phyloP scores from a whole-genome alignment of 2,329 filamentous ascomycete species.

The Fusarium agapanthi region DNA sequence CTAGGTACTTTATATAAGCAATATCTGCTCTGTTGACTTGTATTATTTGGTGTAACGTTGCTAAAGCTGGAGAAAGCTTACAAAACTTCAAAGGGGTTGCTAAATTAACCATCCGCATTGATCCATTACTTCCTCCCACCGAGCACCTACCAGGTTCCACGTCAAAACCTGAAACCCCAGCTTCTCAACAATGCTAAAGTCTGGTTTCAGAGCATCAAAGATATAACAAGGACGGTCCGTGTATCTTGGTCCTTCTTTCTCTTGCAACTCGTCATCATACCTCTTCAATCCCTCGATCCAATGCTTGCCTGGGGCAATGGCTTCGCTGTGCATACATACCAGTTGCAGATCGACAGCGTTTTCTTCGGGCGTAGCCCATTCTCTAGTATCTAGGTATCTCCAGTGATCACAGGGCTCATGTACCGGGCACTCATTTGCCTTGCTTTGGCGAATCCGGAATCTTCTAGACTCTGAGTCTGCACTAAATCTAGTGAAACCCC shows the following conservation, averaged over 20 bases:
- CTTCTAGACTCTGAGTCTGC: not conserved
- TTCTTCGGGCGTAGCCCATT: not conserved
- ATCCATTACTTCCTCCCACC: not conserved
- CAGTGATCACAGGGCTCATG: not conserved
- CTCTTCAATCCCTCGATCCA: not conserved
- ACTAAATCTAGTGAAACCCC: not conserved
- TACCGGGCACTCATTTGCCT: not conserved
- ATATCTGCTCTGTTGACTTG: not conserved
- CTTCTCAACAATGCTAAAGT: not conserved
- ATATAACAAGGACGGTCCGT: not conserved
- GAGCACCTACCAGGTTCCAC: not conserved
- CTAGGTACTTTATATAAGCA: rapidly evolving
- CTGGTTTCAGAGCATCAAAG: not conserved
- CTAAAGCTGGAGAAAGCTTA: not conserved
- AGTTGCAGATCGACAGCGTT: not conserved
- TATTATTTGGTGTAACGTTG: rapidly evolving
- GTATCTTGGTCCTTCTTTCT: not conserved
- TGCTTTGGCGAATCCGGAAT: not conserved
- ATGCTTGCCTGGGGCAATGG: not conserved
- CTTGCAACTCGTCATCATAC: not conserved
- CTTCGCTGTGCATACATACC: not conserved
- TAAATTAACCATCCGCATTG: not conserved
- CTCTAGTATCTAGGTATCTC: not conserved
- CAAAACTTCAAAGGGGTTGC: not conserved
- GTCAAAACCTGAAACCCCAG: not conserved